A percentile compares a stretch with the other conserved stretches of the same genome.
Evolutionary conservation across 192 early-diverging fungal species (phyloP).

Genomic region (Phycomyces nitens): DNA sequence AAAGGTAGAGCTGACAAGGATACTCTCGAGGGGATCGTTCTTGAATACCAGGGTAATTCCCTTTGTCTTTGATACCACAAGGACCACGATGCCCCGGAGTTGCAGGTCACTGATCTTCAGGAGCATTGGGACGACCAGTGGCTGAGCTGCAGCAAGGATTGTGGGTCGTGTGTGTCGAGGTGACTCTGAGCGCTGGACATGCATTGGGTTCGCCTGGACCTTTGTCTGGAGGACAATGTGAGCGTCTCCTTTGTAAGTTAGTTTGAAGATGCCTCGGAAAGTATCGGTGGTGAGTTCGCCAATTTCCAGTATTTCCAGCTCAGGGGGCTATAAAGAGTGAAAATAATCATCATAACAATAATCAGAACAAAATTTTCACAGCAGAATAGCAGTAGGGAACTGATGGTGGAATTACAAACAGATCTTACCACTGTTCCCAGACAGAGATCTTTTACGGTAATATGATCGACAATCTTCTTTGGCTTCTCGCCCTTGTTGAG

Average conservation of each 20-base stretch:
- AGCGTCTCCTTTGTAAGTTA: constrained; percentile 92
- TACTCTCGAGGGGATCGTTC: constrained; percentile 92
- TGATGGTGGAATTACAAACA: too few relatives aligned
- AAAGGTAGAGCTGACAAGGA: constrained; percentile 96
- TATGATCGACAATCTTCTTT: constrained; percentile 87
- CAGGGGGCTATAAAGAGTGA: constrained; percentile 71
- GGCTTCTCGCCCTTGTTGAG: constrained; percentile 95
- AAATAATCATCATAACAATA: too few relatives aligned
- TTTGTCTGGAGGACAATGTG: constrained; percentile 87
- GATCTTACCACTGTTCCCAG: constrained; percentile 90
- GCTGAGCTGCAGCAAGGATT: constrained; percentile 86
- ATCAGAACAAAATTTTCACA: too few relatives aligned
- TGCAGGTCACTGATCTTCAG: constrained; percentile 86
- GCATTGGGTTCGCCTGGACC: constrained; percentile 89
- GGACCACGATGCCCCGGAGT: constrained; percentile 85
- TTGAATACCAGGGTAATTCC: constrained; percentile 97
- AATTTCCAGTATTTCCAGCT: constrained; percentile 97
- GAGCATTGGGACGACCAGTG: constrained; percentile 94
- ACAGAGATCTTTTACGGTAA: constrained; percentile 88
- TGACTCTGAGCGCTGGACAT: constrained; percentile 49
- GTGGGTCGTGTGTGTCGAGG: constrained; percentile 61
- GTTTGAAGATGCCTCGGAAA: constrained; percentile 94
- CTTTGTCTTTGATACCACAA: constrained; percentile 90
- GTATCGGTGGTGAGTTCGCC: constrained; percentile 91
- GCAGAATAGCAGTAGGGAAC: too few relatives aligned